phyloP scores from a whole-genome alignment of 805 yeast species.

The Candida methanosorbosa region DNA sequence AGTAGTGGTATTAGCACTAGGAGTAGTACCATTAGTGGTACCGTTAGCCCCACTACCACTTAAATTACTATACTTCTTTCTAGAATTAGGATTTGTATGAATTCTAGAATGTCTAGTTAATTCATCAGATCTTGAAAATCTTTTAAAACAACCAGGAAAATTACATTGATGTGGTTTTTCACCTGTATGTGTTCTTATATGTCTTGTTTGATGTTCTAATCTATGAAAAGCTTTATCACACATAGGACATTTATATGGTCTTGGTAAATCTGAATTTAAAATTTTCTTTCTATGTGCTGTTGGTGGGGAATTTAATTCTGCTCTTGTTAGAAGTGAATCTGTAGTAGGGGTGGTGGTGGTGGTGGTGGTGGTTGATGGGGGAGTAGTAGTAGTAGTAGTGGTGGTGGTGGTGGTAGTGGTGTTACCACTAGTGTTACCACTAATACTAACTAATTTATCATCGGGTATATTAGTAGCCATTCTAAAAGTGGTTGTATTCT shows the following conservation, averaged over 20 bases:
- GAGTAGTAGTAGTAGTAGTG: background rate
- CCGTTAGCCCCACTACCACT: background rate
- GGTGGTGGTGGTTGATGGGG: background rate
- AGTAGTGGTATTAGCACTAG: background rate
- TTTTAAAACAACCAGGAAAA: conserved; percentile 60
- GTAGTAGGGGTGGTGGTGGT: background rate
- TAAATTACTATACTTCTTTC: conserved; percentile 38
- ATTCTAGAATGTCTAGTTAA: conserved; percentile 65
- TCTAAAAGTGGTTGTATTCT: conserved; percentile 19
- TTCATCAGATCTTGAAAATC: conserved; percentile 65
- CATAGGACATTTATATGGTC: conserved; percentile 68
- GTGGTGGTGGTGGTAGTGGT: background rate
- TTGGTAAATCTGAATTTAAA: conserved; percentile 18
- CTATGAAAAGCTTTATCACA: conserved; percentile 71
- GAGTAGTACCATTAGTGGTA: conserved; percentile 7
- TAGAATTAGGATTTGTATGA: conserved; percentile 61
- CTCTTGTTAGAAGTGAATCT: no score
- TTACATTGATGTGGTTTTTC: conserved; percentile 76
- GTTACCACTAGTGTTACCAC: background rate
- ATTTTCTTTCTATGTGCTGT: conserved; percentile 8
- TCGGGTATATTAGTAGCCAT: conserved; percentile 15
- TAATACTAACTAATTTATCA: background rate
- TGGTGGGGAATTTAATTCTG: background rate
- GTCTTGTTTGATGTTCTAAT: conserved; percentile 71
- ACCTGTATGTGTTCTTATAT: conserved; percentile 73